Conservation (phyloP, 345 rosid species). For the Microthlaspi erraticum region DNA sequence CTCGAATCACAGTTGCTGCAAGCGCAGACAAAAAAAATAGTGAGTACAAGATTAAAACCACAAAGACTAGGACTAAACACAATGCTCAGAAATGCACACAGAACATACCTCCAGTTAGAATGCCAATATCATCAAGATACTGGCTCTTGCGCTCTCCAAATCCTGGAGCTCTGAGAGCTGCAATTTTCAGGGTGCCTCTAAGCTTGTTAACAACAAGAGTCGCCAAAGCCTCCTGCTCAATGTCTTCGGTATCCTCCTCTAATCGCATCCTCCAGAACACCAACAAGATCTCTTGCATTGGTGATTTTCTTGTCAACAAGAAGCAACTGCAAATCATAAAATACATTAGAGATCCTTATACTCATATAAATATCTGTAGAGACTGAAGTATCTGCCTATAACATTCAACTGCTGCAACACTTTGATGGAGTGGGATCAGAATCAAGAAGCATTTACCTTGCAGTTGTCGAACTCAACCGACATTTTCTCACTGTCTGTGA, state of each 20-base stretch:
- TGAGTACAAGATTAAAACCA: constrained; percentile 9
- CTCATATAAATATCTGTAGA: too few species aligned
- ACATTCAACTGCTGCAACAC: background rate
- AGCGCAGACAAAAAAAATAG: background rate
- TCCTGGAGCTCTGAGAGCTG: constrained; percentile 97
- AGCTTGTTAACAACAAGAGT: constrained; percentile 97
- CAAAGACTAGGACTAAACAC: background rate
- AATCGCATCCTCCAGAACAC: constrained; percentile 88
- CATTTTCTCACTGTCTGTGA: constrained; percentile 98
- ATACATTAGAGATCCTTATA: background rate
- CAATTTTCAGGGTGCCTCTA: constrained; percentile 90
- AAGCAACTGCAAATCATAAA: constrained; percentile 66
- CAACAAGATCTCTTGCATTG: constrained; percentile 92
- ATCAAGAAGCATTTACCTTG: constrained; percentile 64
- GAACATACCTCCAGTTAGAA: constrained; percentile 72
- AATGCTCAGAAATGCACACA: constrained; percentile 9
- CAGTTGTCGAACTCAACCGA: constrained; percentile 93
- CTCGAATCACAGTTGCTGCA: constrained; percentile 87
- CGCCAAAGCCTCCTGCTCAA: constrained; percentile 96
- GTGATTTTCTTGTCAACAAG: constrained; percentile 97
- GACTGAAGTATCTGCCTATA: too few species aligned
- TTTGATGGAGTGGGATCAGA: background rate
- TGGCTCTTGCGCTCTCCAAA: constrained; percentile 97
- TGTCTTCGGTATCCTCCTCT: constrained; percentile 90
- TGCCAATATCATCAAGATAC: constrained; percentile 97